Base-by-base conservation (phyloP, 441 rosid species). In the Erodium moschatum region DNA sequence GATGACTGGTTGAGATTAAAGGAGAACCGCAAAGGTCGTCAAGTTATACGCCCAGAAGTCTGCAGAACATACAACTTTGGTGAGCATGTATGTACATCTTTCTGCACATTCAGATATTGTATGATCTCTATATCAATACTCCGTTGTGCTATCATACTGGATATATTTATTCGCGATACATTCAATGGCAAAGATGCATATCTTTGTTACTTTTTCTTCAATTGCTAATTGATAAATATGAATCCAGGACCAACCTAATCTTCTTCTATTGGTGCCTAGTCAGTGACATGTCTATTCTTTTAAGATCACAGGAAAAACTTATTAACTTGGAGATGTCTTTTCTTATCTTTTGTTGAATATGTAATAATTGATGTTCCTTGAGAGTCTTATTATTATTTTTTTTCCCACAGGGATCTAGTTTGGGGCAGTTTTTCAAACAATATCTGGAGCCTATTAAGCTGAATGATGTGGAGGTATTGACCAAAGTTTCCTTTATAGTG, bases 11-110 rank as follows among this genome's bases (percentile, higher is more conserved):
- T 94, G 86, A 87, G 97, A 75, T 77, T 94, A 72, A 86, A 94
- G 78, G 87, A 86, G 69, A 91, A 88, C 77, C 97, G 81, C 83
- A 84, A 88, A 81, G 97, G 96, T 67, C 85, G 94, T 52, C 97
- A 94, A 74, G 89, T 94, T 83, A 67, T 94, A 74, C 91, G 88
- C 62, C 98, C 97, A 71, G 97, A 94, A 89, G 88, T 94, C 63
- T 91, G 98, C 89, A 83, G 98, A 83, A 94, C 98, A 63, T 94
- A 91, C 74, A 94, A 94, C 75, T 94, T 94, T 50, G 98, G 98
- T 62, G 97, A 94, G 84, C 92, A 85, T 84, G 98, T 94, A 84
- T 48, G 94, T 82, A 74, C 74, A 33, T n/a, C 64, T 72, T 18
- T 69, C 40, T 65, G 60, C n/a, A 4, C 60, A 13, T 67, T 44